Evolutionary conservation across 495 filamentous ascomycete genomes (phyloP).

Genomic region (Tuber brumale): DNA sequence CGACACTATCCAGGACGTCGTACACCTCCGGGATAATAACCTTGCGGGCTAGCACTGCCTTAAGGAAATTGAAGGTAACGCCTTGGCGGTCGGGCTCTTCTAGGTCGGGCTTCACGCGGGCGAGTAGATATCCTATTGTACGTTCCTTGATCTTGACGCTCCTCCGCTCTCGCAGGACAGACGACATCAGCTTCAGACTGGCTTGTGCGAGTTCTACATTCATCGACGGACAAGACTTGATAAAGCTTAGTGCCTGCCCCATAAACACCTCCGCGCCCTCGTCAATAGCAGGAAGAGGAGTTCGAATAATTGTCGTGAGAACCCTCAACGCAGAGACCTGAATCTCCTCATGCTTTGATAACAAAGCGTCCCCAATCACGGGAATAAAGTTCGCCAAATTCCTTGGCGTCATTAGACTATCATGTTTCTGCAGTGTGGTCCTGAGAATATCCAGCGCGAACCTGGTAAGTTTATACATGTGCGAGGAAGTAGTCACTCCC

Average conservation of each 20-base stretch:
- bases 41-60: conserved; percentile 74
- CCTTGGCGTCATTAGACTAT: conserved; percentile 64
- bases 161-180: conserved; percentile 73
- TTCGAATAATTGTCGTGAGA: conserved; percentile 75
- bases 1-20: conserved; percentile 79
- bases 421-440: conserved; percentile 70
- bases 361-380: conserved; percentile 76
- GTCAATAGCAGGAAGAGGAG: conserved; percentile 65
- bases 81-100: conserved; percentile 88
- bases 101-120: conserved; percentile 76
- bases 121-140: conserved; percentile 75
- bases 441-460: conserved; percentile 85
- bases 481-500: conserved; percentile 60
- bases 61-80: conserved; percentile 85
- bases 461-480: conserved; percentile 72
- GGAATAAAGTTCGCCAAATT: conserved; percentile 81
- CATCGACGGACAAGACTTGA: conserved; percentile 69
- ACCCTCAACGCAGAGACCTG: conserved; percentile 76
- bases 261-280: conserved; percentile 69
- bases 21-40: conserved; percentile 82
- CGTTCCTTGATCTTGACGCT: conserved; percentile 68
- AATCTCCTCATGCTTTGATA: conserved; percentile 80
- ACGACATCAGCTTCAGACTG: conserved; percentile 75
- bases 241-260: conserved; percentile 69
- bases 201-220: conserved; percentile 76